Percentiles rank a stretch among this genome's conserved stretches.
These are phyloP conservation scores for Lipomyces sp. DNA, from an alignment of 805 yeast genomes.

Conservation along the genomic window DNA sequence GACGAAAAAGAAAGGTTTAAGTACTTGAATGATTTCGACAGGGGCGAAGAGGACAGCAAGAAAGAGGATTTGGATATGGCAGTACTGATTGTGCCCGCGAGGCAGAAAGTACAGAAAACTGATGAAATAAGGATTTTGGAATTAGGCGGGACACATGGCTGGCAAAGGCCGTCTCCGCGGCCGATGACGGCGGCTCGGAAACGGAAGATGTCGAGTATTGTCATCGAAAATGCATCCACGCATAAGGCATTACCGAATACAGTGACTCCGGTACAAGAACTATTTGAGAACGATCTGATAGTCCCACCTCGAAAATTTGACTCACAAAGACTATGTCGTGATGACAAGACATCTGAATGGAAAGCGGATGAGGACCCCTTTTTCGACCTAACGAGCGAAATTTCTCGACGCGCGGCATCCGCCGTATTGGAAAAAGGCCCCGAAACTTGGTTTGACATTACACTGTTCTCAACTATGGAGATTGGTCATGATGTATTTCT, in stretches of 20 bases:
- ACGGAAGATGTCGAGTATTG: background rate
- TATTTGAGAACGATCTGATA: no score
- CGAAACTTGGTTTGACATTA: constrained; percentile 11
- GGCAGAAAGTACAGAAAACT: background rate
- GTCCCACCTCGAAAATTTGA: no score
- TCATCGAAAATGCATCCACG: no score
- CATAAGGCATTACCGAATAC: no score
- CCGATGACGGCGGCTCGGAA: background rate
- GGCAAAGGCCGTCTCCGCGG: background rate
- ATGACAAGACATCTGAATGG: background rate
- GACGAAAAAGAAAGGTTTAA: constrained; percentile 32
- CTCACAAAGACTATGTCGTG: background rate
- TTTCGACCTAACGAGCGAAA: background rate
- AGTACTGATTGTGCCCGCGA: background rate
- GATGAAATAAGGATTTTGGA: background rate
- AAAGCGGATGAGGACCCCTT: background rate
- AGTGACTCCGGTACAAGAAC: no score
- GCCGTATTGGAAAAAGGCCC: constrained; percentile 3
- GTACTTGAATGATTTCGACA: background rate
- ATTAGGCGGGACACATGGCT: background rate
- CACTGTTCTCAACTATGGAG: constrained; percentile 7
- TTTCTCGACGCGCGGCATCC: background rate
- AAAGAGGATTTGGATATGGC: background rate
- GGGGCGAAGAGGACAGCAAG: background rate
- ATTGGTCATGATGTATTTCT: constrained; percentile 4